Evolutionary conservation across 345 rosid species (phyloP), one percentile per base, ranked within the genome.

Genomic region (Hibiscus mutabilis): DNA sequence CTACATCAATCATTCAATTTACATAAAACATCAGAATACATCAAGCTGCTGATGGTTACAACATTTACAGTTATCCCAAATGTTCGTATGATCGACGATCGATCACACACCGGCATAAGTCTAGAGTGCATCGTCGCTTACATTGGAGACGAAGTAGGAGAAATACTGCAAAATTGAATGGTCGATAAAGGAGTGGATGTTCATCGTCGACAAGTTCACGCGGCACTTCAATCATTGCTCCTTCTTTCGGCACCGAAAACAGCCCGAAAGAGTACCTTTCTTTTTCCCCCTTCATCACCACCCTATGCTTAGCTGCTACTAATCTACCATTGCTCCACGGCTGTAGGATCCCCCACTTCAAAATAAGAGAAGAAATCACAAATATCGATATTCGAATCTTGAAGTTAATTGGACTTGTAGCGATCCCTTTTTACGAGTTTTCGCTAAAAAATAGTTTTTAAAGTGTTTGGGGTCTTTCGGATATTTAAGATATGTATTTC

Each of bases 291-390:
- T 76, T 72, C 52, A 82, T 76, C 69, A 79, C 76, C 82, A 86
- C 90, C 61, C 86, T 72, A 64, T 86, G 90, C 16, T 69, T 79
- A 13, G 66, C 74, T 15, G 90, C 82, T 31, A 73, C 53, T 9
- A 84, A 74, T 65, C 88, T 81, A 7, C 82, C 88, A 46, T 86
- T 86, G 85, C 88, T 86, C 88, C 88, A 84, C 12, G 84, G 86
- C 89, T 84, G 44, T 2, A 22, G 27, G 27, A 25, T n/a, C 27
- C 27, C 1, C 27, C 27, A 25, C 27, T 25, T 25, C 6, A 19
- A 25, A 25, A 25, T 25, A 25, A 25, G 27, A 25, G 27, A 25
- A 25, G 27, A 25, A 25, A 25, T 25, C n/a, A 2, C 27, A 25
- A 2, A 25, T 25, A 25, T 25, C 27, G 27, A 25, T 1, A 25